A percentile compares a stretch with the other conserved stretches of the same genome.
phyloP scores from a whole-genome alignment of 305 asterid species.

The Fraxinus angustifolia region DNA sequence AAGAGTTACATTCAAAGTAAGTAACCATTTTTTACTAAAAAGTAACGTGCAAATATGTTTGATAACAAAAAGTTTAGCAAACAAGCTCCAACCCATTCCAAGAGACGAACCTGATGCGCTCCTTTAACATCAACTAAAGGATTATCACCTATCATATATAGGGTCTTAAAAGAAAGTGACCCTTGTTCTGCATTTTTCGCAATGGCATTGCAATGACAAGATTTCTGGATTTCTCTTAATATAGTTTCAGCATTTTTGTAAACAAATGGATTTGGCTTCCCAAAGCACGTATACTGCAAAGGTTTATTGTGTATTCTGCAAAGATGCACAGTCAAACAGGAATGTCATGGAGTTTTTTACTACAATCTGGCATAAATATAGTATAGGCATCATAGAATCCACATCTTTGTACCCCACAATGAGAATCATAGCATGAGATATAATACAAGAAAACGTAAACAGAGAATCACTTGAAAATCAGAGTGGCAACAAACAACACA shows the following conservation, averaged over 20 bases:
- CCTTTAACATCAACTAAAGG: constrained; percentile 62
- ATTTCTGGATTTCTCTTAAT: constrained; percentile 34
- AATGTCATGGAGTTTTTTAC: neutral
- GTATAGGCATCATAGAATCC: neutral
- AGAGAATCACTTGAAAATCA: neutral
- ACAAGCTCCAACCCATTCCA: neutral
- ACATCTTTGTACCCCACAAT: neutral
- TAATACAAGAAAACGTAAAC: neutral
- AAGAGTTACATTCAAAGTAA: neutral
- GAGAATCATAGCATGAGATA: neutral
- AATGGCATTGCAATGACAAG: constrained; percentile 16
- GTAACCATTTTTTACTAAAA: neutral
- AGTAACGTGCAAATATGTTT: neutral
- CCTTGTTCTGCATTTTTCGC: constrained; percentile 18
- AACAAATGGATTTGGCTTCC: constrained; percentile 70
- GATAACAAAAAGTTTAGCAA: neutral
- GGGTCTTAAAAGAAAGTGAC: constrained; percentile 39
- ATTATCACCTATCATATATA: constrained; percentile 69
- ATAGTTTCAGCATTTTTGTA: constrained; percentile 51
- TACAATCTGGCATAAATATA: neutral
- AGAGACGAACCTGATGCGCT: constrained; percentile 44
- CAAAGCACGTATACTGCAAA: constrained; percentile 50
- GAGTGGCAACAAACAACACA: neutral
- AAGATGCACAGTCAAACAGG: neutral
- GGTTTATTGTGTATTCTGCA: constrained; percentile 56